Conservation (phyloP, 805 yeast genomes). For the Saccharomyces mikatae region DNA sequence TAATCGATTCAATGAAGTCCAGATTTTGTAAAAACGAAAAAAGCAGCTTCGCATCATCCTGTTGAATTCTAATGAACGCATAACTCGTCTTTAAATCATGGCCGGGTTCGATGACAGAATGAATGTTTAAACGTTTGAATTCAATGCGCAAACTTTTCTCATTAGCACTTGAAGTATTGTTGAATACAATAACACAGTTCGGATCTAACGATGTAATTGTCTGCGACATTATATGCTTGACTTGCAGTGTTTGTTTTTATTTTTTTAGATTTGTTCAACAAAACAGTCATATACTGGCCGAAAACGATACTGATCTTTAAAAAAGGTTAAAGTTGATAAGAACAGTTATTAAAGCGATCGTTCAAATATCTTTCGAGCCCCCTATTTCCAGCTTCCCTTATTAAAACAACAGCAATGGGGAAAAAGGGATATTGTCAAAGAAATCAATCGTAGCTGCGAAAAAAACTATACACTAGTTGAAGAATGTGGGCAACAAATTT, state of each 20-base stretch:
- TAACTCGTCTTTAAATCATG: constrained; percentile 12
- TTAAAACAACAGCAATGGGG: background rate
- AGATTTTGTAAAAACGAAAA: constrained; percentile 1
- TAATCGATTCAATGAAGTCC: constrained; percentile 4
- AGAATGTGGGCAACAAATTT: background rate
- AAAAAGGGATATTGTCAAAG: background rate
- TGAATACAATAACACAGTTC: constrained; percentile 15
- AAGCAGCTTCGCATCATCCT: background rate
- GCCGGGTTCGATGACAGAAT: constrained; percentile 16
- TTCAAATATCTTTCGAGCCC: background rate
- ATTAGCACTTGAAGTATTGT: constrained; percentile 14
- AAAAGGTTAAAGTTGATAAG: background rate
- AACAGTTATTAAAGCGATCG: background rate
- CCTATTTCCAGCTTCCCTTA: background rate
- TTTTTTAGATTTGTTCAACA: background rate
- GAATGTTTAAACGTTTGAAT: constrained; percentile 14
- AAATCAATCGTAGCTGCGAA: background rate
- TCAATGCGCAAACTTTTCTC: constrained; percentile 14
- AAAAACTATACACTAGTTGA: background rate
- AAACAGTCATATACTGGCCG: background rate
- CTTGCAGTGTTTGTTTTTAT: background rate
- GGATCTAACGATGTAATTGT: constrained; percentile 11
- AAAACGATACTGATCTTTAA: background rate
- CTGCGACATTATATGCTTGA: background rate
- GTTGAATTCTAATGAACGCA: constrained; percentile 14